phyloP scores from a whole-genome alignment of 2,329 filamentous ascomycete genomes.

The Aspergillus fructus region DNA sequence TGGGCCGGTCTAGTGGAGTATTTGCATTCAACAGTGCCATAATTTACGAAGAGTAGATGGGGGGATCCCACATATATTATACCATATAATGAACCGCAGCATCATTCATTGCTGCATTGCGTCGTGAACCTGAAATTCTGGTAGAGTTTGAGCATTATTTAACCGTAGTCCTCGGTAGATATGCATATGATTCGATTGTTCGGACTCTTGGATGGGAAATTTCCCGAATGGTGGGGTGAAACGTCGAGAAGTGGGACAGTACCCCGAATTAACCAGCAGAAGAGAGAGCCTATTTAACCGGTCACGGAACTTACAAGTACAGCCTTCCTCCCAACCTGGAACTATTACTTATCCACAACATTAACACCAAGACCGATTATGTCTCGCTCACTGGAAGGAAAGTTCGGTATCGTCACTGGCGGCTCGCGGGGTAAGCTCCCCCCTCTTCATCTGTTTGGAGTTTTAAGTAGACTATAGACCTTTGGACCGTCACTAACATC shows the following conservation, averaged over 20 bases:
- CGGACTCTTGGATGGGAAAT: constrained; percentile 25
- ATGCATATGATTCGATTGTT: neutral
- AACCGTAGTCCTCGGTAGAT: neutral
- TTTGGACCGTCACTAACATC: neutral
- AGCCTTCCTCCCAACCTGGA: neutral
- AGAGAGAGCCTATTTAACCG: constrained; percentile 12
- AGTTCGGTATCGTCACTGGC: constrained; percentile 76
- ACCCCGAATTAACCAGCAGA: neutral
- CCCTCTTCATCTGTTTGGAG: too few species aligned
- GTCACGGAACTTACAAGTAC: neutral
- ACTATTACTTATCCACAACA: neutral
- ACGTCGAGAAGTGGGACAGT: constrained; percentile 1
- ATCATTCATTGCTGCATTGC: neutral
- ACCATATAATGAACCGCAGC: constrained; percentile 4
- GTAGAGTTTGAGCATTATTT: constrained; percentile 11
- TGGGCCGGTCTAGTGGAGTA: constrained; percentile 32
- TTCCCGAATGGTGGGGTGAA: constrained; percentile 19
- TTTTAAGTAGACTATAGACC: neutral
- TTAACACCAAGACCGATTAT: neutral
- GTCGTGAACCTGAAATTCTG: neutral
- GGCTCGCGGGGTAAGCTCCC: constrained; percentile 66
- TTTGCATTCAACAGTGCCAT: constrained; percentile 38
- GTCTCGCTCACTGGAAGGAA: constrained; percentile 61
- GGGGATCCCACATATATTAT: constrained; percentile 1
- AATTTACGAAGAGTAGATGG: constrained; percentile 7